Conservation (phyloP, 169 alveolate genomes). For the Plasmodium adleri region DNA sequence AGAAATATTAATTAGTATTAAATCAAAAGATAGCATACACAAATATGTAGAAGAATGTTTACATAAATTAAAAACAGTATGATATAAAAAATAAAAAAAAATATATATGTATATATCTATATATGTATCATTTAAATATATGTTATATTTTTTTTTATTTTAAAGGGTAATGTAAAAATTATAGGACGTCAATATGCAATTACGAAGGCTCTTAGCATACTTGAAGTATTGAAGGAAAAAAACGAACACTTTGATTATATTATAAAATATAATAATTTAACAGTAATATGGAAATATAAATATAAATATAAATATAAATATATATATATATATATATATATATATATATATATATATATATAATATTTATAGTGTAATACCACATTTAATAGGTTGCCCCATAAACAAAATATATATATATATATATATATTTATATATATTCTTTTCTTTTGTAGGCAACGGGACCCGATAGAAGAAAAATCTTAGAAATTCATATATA, state of each 20-base stretch:
- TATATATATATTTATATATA: background rate
- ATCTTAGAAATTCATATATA: slow-evolving; percentile 10
- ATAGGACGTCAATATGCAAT: slow-evolving; percentile 55
- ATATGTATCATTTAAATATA: background rate
- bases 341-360: background rate
- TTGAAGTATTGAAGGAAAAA: slow-evolving; percentile 27
- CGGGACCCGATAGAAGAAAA: slow-evolving; percentile 32
- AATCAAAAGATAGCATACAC: slow-evolving; percentile 15
- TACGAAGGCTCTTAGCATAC: slow-evolving; percentile 38
- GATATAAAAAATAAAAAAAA: background rate
- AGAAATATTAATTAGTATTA: slow-evolving; percentile 15
- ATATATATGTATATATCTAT: background rate
- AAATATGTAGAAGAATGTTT: slow-evolving; percentile 26
- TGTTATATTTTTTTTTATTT: slow-evolving; percentile 8
- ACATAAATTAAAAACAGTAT: slow-evolving; percentile 35
- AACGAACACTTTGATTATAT: slow-evolving; percentile 3
- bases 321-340: background rate
- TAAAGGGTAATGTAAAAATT: slow-evolving; percentile 40
- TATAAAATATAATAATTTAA: slow-evolving; percentile 38
- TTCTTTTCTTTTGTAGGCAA: slow-evolving; percentile 14
- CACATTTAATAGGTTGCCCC: background rate
- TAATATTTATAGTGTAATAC: background rate
- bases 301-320: too few relatives aligned
- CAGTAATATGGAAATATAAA: slow-evolving; percentile 14
- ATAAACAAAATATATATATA: background rate